Base-by-base conservation (phyloP, 306 rosid species). In the Luffa acutangula region DNA sequence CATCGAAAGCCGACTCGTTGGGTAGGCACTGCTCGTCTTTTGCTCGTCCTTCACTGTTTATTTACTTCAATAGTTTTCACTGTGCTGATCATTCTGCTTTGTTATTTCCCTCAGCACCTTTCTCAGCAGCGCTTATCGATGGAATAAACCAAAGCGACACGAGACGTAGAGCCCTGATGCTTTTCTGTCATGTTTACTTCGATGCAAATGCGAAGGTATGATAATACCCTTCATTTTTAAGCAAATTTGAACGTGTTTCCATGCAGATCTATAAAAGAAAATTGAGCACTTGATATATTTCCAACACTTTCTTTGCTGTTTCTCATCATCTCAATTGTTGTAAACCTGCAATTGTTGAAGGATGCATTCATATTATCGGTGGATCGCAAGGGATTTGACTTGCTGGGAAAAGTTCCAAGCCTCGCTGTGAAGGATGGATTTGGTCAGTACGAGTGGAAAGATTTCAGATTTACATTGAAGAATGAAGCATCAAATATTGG, bases 111-210 rank as follows among this genome's bases (percentile, higher is more conserved):
- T 70, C 79, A 94, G 98, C 96, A 33, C 91, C 87, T 66, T 86
- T 92, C 53, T 87, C 93, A 5, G 93, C 96, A 1, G 86, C 77
- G 85, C 81, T 94, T 73, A 88, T 92, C 78, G 98, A 94, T 45
- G 97, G 98, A 59, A 94, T 94, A 48, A 94, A 94, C 83, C 93
- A 82, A 87, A 92, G 87, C 20, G 85, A 80, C 20, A 87, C 89
- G n/a, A 90, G 98, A 80, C 96, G 97, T 20, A 88, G 87, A 82
- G 98, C 89, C n/a, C 91, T 94, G 43, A 60, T 84, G 83, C 92
- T 94, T 25, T 90, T 94, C 76, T 94, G 98, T 80, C 81, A 86
- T 79, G 85, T 84, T 15, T 62, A 88, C 86, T 88, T 84, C 87
- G 78, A 94, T 62, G 85, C 89, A 52, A 82, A 83, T 84, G 87